Base-by-base conservation (phyloP, 495 filamentous ascomycete genomes). In the Tuber microsphaerosporum region DNA sequence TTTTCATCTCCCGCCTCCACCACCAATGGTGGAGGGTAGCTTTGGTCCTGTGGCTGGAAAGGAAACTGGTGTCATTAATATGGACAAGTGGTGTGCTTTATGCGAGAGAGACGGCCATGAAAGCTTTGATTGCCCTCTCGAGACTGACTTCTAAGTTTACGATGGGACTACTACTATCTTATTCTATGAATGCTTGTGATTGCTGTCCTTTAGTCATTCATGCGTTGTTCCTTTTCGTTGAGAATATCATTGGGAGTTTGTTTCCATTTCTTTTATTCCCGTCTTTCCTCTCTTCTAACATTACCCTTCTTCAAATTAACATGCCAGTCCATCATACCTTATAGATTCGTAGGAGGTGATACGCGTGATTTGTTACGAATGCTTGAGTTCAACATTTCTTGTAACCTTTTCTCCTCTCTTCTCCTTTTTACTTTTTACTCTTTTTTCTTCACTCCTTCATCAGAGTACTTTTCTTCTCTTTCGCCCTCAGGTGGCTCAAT, bases 91-190 rank as follows among this genome's bases (percentile, higher is more conserved):
- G 95, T 99, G 95, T 85, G 95, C 96, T 73, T 86, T 98, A 69
- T 99, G 95, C 83, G 95, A 99, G 86, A 88, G 91, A 73, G 96
- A 98, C 81, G 95, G 95, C 44, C 95, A 99, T 81, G 92, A 95
- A 83, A 97, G 93, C 82, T 93, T 96, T 75, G 92, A 96, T 83
- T 98, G 94, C 86, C 94, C 94, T 20, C 91, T 96, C 84, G 94
- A 97, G 41, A 77, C 73, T 31, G 81, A 82, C 69, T 82, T 75
- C 73, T 82, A 77, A 83, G 65, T 56, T 26, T 75, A 37, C 31
- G 22, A 17, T 43, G 22, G n/a, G 14, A 31, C 26, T 34, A 34
- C 31, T 34, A 34, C 31, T 19, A 26, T 31, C n/a, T 61, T 31
- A 10, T 10, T 65, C 56, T 31, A 31, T 65, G 26, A 65, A 31